These are phyloP conservation scores for Monosporascus sp. DNA, from an alignment of 2,329 filamentous ascomycete genomes.

Conservation along the genomic window DNA sequence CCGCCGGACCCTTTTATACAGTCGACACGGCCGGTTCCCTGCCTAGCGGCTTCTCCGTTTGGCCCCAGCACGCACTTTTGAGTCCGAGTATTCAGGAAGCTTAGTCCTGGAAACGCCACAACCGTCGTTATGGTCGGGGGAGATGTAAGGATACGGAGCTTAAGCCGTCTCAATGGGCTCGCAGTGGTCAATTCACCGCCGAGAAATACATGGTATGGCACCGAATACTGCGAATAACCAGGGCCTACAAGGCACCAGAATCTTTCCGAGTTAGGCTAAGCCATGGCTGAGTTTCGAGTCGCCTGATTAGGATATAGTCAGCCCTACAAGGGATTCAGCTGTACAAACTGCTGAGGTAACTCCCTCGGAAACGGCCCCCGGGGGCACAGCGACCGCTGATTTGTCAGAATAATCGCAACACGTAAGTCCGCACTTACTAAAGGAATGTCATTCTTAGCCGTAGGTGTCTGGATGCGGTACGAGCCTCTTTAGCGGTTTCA, in stretches of 20 bases:
- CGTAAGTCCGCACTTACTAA: neutral
- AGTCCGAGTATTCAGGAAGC: neutral
- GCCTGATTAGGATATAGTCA: neutral
- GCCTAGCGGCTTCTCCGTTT: too few species aligned
- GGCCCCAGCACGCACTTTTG: too few species aligned
- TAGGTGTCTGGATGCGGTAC: too few species aligned
- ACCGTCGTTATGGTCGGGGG: neutral
- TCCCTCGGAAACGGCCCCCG: neutral
- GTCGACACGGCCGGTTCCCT: too few species aligned
- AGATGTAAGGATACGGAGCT: neutral
- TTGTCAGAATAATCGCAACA: neutral
- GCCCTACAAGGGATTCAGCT: neutral
- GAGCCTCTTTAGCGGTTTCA: too few species aligned
- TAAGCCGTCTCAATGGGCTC: neutral
- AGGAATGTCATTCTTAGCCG: too few species aligned
- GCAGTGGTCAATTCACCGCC: neutral
- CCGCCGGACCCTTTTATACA: too few species aligned
- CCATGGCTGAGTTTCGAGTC: neutral
- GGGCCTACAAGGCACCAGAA: neutral
- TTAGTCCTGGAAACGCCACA: neutral
- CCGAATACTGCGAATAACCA: neutral
- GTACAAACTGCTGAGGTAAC: neutral
- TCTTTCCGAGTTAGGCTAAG: neutral
- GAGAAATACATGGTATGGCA: neutral
- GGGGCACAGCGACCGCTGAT: too few species aligned